phyloP scores from a whole-genome alignment of 768 basidiomycete species.

The Leccinum fibrillosum region DNA sequence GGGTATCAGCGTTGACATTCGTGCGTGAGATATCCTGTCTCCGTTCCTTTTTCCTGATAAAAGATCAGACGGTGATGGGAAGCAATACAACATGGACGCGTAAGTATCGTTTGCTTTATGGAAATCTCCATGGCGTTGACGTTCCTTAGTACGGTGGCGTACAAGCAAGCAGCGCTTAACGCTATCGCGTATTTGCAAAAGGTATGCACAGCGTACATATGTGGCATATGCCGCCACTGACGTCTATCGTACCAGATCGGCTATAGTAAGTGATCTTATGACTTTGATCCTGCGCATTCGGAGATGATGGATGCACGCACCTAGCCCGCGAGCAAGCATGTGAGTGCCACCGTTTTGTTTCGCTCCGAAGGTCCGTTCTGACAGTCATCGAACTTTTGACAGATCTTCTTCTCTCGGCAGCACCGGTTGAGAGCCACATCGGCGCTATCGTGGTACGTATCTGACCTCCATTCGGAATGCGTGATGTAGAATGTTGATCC shows the following conservation, averaged over 20 bases:
- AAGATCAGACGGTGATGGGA: constrained; percentile 60
- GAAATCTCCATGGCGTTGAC: background rate
- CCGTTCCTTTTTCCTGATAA: background rate
- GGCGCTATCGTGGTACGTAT: constrained; percentile 62
- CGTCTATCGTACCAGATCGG: constrained; percentile 47
- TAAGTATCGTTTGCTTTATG: constrained; percentile 29
- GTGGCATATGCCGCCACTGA: background rate
- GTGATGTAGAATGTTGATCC: background rate
- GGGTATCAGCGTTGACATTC: constrained; percentile 69
- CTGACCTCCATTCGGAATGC: background rate
- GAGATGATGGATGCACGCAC: background rate
- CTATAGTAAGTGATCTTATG: constrained; percentile 50
- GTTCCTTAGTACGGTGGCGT: constrained; percentile 60
- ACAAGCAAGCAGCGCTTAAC: constrained; percentile 77
- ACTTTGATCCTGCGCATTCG: background rate
- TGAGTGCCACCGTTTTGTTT: constrained; percentile 26
- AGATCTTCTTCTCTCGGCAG: constrained; percentile 68
- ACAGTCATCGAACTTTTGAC: background rate
- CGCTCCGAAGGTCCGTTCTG: background rate
- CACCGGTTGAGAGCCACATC: constrained; percentile 67
- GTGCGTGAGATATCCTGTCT: constrained; percentile 33
- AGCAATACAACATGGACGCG: constrained; percentile 78
- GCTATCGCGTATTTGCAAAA: constrained; percentile 71
- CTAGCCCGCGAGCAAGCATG: constrained; percentile 78
- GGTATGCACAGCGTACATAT: constrained; percentile 29